These are phyloP conservation scores for Kentomonas sorsogonicus DNA, from an alignment of 208 protist genomes.

Conservation along the genomic window DNA sequence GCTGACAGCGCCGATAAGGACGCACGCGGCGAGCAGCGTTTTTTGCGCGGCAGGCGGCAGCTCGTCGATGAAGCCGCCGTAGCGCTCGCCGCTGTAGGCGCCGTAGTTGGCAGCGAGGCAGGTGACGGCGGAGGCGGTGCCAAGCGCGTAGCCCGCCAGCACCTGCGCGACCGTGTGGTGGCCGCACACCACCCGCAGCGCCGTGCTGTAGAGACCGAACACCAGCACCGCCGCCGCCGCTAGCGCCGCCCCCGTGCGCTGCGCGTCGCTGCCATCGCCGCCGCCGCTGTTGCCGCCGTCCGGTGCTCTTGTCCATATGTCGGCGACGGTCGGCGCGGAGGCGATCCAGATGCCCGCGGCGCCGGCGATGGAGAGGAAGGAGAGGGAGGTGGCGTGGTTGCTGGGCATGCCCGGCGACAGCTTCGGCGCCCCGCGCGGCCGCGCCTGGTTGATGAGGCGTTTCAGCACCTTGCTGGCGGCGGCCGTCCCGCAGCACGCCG, in stretches of 20 bases:
- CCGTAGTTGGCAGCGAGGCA: slow-evolving; percentile 28
- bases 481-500: slow-evolving; percentile 28
- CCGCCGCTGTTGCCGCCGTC: no score
- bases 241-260: no score
- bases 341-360: background rate
- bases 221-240: slow-evolving; percentile 18
- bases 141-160: slow-evolving; percentile 31
- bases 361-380: slow-evolving; percentile 29
- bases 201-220: slow-evolving; percentile 33
- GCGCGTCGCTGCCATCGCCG: no score
- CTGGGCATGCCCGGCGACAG: slow-evolving; percentile 59
- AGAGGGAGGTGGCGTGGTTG: slow-evolving; percentile 53
- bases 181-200: slow-evolving; percentile 28
- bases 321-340: no score
- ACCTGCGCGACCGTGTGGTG: slow-evolving; percentile 55
- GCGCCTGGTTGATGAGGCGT: slow-evolving; percentile 42
- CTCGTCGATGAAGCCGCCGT: slow-evolving; percentile 38
- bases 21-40: slow-evolving; percentile 9
- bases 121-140: slow-evolving; percentile 10
- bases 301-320: no score
- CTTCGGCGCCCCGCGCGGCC: slow-evolving; percentile 39
- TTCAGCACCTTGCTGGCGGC: slow-evolving; percentile 39
- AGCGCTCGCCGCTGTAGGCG: slow-evolving; percentile 16
- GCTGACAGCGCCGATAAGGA: slow-evolving; percentile 11
- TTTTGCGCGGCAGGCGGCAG: slow-evolving; percentile 20